Base-by-base conservation (phyloP, 352 stramenopile genomes). In the Pythium myriotylum region DNA sequence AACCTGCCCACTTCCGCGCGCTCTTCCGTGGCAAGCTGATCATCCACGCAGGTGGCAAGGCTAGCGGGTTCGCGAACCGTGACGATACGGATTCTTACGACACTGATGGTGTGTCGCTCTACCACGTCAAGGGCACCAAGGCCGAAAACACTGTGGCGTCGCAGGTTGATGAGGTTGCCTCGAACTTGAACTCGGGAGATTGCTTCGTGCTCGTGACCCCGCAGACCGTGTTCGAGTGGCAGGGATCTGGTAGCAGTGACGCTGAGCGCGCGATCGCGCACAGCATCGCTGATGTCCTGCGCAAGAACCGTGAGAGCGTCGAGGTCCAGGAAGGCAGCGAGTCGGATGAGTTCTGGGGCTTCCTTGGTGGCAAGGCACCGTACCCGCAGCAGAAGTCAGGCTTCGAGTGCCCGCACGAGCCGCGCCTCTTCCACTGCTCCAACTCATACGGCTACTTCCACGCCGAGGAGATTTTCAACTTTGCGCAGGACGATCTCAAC, bases 11-110 rank as follows among this genome's bases (percentile, higher is more conserved):
- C 60, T 97, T 97, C 71, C 87, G 87, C 47, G 77, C 70, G 29
- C 70, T 98, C n/a, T 98, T 98, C 69, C 79, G 93, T 46, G 93
- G 92, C 51, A 84, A 71, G 59, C 89, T 98, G 84, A 86, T 97
- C 14, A 77, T 98, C 43, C 88, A 96, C 68, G 61, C 80, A 24
- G 93, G 93, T 27, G 92, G 92, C 52, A 93, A 95, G 68, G 81
- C 78, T n/a, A 96, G 84, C 49, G 90, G 87, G 16, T 97, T 98
- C 64, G 69, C 77, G 35, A 96, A 96, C 72, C 70, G 72, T n/a
- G 55, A 83, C 39, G 84, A 91, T 46, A 50, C 75, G 42, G 85
- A 97, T 69, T 95, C 85, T 32, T 92, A 95, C 74, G 86, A 95
- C 59, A 88, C 73, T 23, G 90, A 97, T 42, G 88, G 87, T 43